Percentiles rank a stretch among this genome's conserved stretches.
Conservation (phyloP, 176 grass and related monocot genomes). For the Aegilops speltoides region DNA sequence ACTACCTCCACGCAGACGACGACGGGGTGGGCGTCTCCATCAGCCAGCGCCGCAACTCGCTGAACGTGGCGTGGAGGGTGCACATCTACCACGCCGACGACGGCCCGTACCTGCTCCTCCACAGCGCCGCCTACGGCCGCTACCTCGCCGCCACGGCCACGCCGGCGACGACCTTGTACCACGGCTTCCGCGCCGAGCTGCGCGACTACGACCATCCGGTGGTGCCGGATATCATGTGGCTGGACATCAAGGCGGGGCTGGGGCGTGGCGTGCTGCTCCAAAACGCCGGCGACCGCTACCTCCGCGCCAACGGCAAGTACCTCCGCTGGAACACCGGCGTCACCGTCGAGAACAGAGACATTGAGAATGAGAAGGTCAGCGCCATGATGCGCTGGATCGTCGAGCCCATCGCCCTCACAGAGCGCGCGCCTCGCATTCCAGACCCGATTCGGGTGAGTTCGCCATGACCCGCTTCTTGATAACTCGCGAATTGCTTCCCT, state of each 20-base stretch:
- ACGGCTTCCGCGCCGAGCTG: neutral
- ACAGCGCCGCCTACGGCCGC: no score
- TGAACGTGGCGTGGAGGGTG: constrained; percentile 16
- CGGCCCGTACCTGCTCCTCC: neutral
- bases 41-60: neutral
- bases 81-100: neutral
- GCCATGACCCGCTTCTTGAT: neutral
- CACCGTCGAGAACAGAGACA: neutral
- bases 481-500: neutral
- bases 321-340: neutral
- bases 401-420: neutral
- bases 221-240: neutral
- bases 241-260: neutral
- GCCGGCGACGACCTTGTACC: neutral
- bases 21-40: constrained; percentile 5
- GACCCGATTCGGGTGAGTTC: neutral
- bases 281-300: neutral
- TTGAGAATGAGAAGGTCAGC: neutral
- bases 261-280: neutral
- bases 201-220: neutral
- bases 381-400: constrained; percentile 11
- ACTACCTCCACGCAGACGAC: constrained; percentile 17
- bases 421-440: neutral
- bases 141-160: neutral
- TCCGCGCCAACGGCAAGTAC: constrained; percentile 15